Evolutionary conservation across 106 monocot species (phyloP).

Genomic region (Dendrobium nobile): DNA sequence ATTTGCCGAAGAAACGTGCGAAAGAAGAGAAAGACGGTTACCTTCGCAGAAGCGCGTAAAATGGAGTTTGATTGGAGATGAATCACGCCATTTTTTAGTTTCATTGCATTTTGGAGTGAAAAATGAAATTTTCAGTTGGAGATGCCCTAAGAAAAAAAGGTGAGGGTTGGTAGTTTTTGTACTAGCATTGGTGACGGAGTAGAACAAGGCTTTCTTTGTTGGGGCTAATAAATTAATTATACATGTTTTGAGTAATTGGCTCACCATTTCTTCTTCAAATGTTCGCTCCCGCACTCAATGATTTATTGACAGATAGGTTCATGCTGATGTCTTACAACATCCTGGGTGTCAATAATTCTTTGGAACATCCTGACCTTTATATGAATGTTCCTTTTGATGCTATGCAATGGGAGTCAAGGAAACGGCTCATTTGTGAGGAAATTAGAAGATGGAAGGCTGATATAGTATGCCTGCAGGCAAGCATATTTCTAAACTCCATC

Average conservation of each 20-base stretch:
- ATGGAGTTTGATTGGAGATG: no score
- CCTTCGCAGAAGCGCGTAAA: no score
- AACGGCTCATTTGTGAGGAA: slow-evolving; percentile 40
- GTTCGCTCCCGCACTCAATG: not conserved
- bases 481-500: slow-evolving; percentile 9
- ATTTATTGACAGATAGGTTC: slow-evolving; percentile 28
- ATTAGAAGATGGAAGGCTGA: slow-evolving; percentile 47
- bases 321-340: slow-evolving; percentile 59
- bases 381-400: slow-evolving; percentile 31
- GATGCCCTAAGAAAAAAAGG: not conserved
- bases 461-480: slow-evolving; percentile 68
- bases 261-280: not conserved
- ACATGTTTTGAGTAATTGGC: not conserved
- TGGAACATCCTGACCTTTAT: slow-evolving; percentile 52
- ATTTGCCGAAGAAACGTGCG: no score
- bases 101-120: no score
- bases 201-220: not conserved
- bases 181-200: not conserved
- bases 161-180: not conserved
- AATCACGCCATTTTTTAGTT: no score
- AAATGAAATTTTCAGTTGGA: no score
- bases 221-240: not conserved
- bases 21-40: no score
- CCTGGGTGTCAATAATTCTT: slow-evolving; percentile 49
- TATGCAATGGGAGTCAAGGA: slow-evolving; percentile 50